These are phyloP conservation scores for Aegilops longissima DNA, from an alignment of 176 grass and related monocot genomes.

Conservation along the genomic window DNA sequence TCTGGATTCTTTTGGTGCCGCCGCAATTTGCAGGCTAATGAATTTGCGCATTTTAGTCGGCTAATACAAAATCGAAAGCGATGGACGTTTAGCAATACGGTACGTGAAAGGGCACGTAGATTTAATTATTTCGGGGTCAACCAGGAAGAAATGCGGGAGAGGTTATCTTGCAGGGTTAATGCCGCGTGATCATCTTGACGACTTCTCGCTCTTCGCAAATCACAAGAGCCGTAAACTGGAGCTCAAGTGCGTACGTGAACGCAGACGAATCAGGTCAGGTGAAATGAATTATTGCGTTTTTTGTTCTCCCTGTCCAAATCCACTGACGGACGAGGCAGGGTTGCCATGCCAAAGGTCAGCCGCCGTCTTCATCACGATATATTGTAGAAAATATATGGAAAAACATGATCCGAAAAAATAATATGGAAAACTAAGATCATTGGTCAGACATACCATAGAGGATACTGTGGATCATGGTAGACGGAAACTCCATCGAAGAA, in stretches of 20 bases:
- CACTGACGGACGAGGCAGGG: background rate
- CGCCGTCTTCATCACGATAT: background rate
- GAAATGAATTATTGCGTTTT: background rate
- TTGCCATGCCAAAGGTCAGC: slow-evolving; percentile 10
- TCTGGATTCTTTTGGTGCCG: no score
- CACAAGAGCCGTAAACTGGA: background rate
- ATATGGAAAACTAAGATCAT: background rate
- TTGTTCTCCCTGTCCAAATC: background rate
- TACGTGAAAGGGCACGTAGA: background rate
- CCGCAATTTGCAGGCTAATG: background rate
- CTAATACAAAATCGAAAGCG: background rate
- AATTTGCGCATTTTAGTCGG: background rate
- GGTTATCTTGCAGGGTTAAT: background rate
- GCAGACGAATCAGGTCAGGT: background rate
- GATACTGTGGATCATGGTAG: background rate
- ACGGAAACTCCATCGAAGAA: background rate
- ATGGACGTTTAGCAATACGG: background rate
- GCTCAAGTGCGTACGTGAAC: background rate
- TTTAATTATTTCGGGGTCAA: background rate
- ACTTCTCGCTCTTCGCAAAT: slow-evolving; percentile 26
- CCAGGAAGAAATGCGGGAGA: background rate
- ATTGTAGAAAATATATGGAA: background rate
- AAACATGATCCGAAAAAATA: background rate
- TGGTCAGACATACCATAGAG: background rate
- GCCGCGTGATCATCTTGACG: slow-evolving; percentile 1